Percentiles rank a stretch among this genome's conserved stretches.
phyloP scores from a whole-genome alignment of 345 rosid species.

The Euclidium syriacum region DNA sequence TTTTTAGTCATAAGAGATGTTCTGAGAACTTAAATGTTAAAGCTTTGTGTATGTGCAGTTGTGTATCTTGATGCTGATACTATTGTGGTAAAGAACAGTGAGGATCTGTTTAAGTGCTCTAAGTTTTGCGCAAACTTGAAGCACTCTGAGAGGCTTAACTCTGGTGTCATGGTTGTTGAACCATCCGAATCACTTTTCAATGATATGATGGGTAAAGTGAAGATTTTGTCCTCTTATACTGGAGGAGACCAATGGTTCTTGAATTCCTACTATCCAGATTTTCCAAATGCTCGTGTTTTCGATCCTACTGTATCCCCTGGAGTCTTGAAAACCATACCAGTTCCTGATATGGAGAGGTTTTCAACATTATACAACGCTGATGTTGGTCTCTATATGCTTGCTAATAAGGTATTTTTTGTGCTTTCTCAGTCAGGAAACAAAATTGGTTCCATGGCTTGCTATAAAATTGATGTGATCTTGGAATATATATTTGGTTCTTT shows the following conservation, averaged over 20 bases:
- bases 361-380: no score
- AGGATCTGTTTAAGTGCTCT: slow-evolving; percentile 58
- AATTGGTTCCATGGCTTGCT: no score
- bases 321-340: slow-evolving; percentile 41
- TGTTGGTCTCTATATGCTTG: no score
- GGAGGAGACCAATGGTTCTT: slow-evolving; percentile 85
- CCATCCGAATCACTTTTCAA: slow-evolving; percentile 56
- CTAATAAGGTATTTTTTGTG: no score
- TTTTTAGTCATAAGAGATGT: no score
- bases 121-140: slow-evolving; percentile 74
- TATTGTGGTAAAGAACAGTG: slow-evolving; percentile 69
- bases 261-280: slow-evolving; percentile 60
- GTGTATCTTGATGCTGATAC: no score
- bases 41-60: no score
- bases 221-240: slow-evolving; percentile 55
- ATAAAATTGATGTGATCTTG: no score
- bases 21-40: no score
- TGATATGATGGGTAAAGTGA: slow-evolving; percentile 75
- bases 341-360: slow-evolving; percentile 66
- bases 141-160: no score
- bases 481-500: no score
- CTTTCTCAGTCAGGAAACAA: no score
- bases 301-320: slow-evolving; percentile 50
- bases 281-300: slow-evolving; percentile 65
- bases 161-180: slow-evolving; percentile 86